Conservation (phyloP, 768 basidiomycete genomes). For the Krasilnikovozyma curviuscula region DNA sequence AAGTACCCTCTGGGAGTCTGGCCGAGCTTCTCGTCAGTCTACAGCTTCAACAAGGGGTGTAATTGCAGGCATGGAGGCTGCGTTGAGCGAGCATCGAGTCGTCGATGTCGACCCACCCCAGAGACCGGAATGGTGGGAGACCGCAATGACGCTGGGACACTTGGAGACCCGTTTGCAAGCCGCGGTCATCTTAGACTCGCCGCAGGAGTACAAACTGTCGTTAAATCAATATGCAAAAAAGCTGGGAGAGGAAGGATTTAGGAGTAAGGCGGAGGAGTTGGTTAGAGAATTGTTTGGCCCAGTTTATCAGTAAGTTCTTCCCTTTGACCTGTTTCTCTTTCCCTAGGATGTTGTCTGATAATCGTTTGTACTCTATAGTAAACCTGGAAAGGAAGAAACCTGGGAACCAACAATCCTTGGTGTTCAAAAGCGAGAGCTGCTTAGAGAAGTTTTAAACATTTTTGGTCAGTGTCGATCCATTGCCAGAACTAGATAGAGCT, state of each 20-base stretch:
- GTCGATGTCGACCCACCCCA: constrained; percentile 6
- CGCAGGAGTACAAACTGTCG: constrained; percentile 62
- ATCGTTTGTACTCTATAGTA: not conserved
- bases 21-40: constrained; percentile 29
- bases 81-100: constrained; percentile 16
- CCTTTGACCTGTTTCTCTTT: not conserved
- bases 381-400: too few species aligned
- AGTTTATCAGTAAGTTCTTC: constrained; percentile 52
- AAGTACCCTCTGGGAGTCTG: constrained; percentile 65
- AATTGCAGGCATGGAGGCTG: constrained; percentile 35
- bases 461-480: constrained; percentile 38
- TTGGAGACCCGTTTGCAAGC: constrained; percentile 66
- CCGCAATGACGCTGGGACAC: constrained; percentile 69
- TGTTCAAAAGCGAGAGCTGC: constrained; percentile 56
- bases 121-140: constrained; percentile 55
- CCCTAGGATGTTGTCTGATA: not conserved
- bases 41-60: constrained; percentile 31
- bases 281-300: constrained; percentile 79
- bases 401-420: constrained; percentile 40
- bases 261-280: constrained; percentile 73
- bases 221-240: constrained; percentile 59
- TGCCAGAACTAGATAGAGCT: not conserved
- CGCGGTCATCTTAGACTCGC: constrained; percentile 54
- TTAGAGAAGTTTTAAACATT: constrained; percentile 56
- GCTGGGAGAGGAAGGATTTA: constrained; percentile 75